These are phyloP conservation scores for Polymyxa betae DNA, from an alignment of 208 protist genomes.

Conservation along the genomic window DNA sequence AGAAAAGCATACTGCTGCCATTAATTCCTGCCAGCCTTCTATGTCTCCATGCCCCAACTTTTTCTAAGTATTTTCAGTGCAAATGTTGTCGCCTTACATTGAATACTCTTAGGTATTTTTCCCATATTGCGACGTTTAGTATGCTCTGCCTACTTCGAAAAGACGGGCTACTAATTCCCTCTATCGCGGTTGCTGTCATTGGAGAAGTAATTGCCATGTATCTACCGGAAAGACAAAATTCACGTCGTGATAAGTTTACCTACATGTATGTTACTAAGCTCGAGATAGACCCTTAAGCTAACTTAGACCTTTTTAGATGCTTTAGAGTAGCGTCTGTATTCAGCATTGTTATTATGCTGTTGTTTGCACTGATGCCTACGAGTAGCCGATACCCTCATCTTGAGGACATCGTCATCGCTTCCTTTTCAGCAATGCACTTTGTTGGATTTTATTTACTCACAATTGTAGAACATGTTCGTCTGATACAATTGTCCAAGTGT, in stretches of 20 bases:
- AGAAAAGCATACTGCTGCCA: slow-evolving; percentile 25
- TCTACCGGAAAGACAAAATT: neutral
- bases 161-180: slow-evolving; percentile 3
- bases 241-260: neutral
- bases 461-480: neutral
- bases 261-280: neutral
- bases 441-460: neutral
- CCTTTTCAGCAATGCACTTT: neutral
- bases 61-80: neutral
- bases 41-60: neutral
- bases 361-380: neutral
- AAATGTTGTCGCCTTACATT: neutral
- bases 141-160: neutral
- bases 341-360: neutral
- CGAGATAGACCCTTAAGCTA: neutral
- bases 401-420: neutral
- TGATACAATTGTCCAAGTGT: neutral
- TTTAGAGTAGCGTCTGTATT: neutral
- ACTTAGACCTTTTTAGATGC: neutral
- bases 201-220: neutral
- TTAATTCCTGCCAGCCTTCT: neutral
- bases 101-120: neutral
- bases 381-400: neutral
- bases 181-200: neutral
- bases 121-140: neutral